Conservation (phyloP, 129 eudicot genomes). For the Flaveria bidentis region DNA sequence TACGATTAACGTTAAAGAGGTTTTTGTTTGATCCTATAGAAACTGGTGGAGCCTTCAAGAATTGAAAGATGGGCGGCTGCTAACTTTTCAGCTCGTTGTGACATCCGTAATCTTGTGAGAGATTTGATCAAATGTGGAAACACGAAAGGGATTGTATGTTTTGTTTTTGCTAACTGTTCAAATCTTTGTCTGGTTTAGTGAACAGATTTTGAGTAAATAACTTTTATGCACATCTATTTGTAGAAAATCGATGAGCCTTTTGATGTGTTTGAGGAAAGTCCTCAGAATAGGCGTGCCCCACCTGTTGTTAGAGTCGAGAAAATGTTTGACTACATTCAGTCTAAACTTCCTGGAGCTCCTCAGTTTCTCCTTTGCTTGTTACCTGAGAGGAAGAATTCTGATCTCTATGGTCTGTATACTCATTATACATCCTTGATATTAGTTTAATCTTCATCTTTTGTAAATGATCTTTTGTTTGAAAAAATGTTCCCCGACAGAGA, state of each 20-base stretch:
- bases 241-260: constrained; percentile 57
- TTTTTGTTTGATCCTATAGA: constrained; percentile 36
- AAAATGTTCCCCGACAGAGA: no score
- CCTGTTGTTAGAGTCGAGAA: constrained; percentile 82
- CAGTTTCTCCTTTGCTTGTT: constrained; percentile 73
- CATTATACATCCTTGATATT: neutral
- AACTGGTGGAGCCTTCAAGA: constrained; percentile 61
- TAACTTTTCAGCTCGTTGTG: constrained; percentile 85
- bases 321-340: constrained; percentile 63
- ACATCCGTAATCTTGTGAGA: constrained; percentile 40
- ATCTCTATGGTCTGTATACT: constrained; percentile 57
- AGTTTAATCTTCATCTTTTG: no score
- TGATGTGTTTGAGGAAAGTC: constrained; percentile 71
- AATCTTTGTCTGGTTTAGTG: neutral
- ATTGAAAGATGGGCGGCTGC: constrained; percentile 76
- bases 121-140: constrained; percentile 61
- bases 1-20: neutral
- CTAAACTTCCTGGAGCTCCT: constrained; percentile 75
- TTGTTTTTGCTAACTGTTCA: neutral
- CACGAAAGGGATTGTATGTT: constrained; percentile 75
- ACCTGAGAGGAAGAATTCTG: constrained; percentile 75
- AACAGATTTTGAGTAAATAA: neutral
- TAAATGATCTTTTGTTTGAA: no score
- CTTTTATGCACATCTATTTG: neutral
- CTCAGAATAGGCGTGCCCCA: constrained; percentile 68